Percentiles rank a stretch among this genome's conserved stretches.
Conservation (phyloP, 805 yeast species). For the Metschnikowia continentalis region DNA sequence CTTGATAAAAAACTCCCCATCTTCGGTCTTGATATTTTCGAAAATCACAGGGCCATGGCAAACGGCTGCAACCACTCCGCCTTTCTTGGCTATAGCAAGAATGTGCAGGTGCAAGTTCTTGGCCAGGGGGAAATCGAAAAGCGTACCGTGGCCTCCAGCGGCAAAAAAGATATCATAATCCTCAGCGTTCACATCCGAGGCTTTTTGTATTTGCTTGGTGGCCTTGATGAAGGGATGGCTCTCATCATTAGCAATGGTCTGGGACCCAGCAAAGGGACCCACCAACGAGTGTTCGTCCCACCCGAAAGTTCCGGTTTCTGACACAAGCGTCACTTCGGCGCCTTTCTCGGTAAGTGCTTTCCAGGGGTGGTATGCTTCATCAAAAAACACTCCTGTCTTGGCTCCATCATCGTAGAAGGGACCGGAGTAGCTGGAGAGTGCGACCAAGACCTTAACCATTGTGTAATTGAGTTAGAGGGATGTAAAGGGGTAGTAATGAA, state of each 20-base stretch:
- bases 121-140: slow-evolving; percentile 56
- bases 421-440: slow-evolving; percentile 39
- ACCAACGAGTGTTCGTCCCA: slow-evolving; percentile 52
- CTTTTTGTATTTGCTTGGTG: slow-evolving; percentile 42
- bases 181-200: slow-evolving; percentile 44
- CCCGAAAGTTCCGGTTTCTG: slow-evolving; percentile 58
- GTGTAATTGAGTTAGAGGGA: neutral
- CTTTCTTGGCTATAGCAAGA: slow-evolving; percentile 42
- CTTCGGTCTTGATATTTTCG: slow-evolving; percentile 35
- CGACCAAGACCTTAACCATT: slow-evolving; percentile 41
- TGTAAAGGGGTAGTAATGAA: too few relatives aligned
- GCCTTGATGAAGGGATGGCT: slow-evolving; percentile 36
- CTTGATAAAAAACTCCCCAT: slow-evolving; percentile 43
- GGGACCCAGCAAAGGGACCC: slow-evolving; percentile 41
- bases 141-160: slow-evolving; percentile 64
- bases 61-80: slow-evolving; percentile 59
- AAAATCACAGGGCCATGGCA: slow-evolving; percentile 65
- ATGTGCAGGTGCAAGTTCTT: slow-evolving; percentile 43
- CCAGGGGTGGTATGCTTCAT: slow-evolving; percentile 40
- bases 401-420: slow-evolving; percentile 54
- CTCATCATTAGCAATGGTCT: slow-evolving; percentile 31
- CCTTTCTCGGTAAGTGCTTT: slow-evolving; percentile 48
- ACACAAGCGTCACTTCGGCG: slow-evolving; percentile 50
- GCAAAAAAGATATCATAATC: slow-evolving; percentile 56
- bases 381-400: slow-evolving; percentile 56